Base-by-base conservation (phyloP, 352 stramenopile genomes). In the Pythium utonaiense region DNA sequence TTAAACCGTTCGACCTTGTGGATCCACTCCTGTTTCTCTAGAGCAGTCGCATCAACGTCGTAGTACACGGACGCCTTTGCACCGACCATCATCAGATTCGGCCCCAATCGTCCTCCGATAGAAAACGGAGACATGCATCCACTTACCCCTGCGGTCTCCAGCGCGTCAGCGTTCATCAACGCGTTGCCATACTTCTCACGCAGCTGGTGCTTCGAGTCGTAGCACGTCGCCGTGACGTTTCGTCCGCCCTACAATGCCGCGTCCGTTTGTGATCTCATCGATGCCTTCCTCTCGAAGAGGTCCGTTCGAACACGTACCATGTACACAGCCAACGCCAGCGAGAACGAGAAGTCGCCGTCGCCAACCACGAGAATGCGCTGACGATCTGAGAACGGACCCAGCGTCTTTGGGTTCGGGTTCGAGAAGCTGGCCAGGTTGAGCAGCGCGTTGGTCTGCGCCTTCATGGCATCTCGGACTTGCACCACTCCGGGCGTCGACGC, bases 341-440 rank as follows among this genome's bases (percentile, higher is more conserved):
- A 86, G 61, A 96, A 94, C 19, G 83, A 93, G 24, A 96, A 86
- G 61, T 93, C 83, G 24, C 86, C 86, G 27, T 96, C 86, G n/a
- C 86, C 86, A 16, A 96, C 79, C 13, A 94, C 70, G 30, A 96
- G 74, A 41, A 93, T 89, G 42, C 72, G 77, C 38, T 92, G 80
- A 12, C 75, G 73, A 66, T 91, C 82, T 34, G 75, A 82, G 57
- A 92, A 93, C 2, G 79, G 78, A 3, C 86, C 86, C 36, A 92
- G 65, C 38, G 69, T 80, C 68, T 91, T 91, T 27, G 86, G 86
- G 67, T 96, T 96, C 2, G 86, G 84, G 54, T 94, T 94, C 25
- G 82, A 90, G 3, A 77, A 77, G 42, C 74, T 80, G 19, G 84
- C 76, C 28, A 92, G 62, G 6, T 77, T 78, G 48, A 92, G 81